These are phyloP conservation scores for Amanita polypyramis DNA, from an alignment of 768 basidiomycete genomes.

Conservation along the genomic window DNA sequence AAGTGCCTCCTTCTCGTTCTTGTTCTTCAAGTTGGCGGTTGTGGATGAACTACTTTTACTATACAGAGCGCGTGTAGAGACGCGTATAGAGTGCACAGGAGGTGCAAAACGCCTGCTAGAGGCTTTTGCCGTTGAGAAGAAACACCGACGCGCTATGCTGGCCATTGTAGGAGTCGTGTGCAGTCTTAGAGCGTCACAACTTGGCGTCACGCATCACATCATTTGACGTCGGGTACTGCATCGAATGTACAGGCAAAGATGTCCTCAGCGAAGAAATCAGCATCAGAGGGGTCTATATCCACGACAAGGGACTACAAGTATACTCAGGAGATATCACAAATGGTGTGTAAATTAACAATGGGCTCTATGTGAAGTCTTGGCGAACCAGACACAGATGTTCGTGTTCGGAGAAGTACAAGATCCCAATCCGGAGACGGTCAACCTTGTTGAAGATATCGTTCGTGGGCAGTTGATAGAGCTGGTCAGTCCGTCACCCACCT, in stretches of 20 bases:
- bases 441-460: conserved; percentile 93
- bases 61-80: neutral
- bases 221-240: too few species aligned
- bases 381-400: conserved; percentile 58
- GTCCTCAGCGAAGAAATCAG: conserved; percentile 7
- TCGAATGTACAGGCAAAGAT: neutral
- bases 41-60: neutral
- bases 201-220: neutral
- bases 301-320: conserved; percentile 70
- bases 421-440: conserved; percentile 77
- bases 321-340: conserved; percentile 86
- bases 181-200: neutral
- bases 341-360: conserved; percentile 39
- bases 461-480: conserved; percentile 86
- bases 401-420: conserved; percentile 95
- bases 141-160: neutral
- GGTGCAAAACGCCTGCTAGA: neutral
- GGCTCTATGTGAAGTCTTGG: neutral
- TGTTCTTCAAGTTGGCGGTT: too few species aligned
- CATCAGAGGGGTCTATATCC: conserved; percentile 10
- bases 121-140: neutral
- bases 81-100: neutral
- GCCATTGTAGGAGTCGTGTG: neutral
- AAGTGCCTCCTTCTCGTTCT: neutral
- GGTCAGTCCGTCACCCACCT: conserved; percentile 27